A percentile compares a stretch with the other conserved stretches of the same genome.
Conservation (phyloP, 1,139 yeast species). For the Candida anutae region DNA sequence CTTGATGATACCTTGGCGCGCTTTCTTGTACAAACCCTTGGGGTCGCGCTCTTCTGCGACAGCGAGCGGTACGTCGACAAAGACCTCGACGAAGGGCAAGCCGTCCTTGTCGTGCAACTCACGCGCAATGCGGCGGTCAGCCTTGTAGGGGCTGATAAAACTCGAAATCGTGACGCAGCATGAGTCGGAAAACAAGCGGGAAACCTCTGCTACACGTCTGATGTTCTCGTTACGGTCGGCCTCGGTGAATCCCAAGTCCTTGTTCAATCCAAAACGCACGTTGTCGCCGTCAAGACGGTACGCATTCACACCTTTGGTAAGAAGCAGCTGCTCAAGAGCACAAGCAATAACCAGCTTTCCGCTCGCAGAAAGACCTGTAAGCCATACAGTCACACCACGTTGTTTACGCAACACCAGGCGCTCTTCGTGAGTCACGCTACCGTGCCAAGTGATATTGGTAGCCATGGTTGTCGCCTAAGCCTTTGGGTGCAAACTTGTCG, state of each 20-base stretch:
- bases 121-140: constrained; percentile 80
- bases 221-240: constrained; percentile 90
- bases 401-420: constrained; percentile 67
- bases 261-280: constrained; percentile 87
- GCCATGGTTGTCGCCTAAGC: constrained; percentile 47
- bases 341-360: constrained; percentile 95
- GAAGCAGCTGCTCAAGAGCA: constrained; percentile 77
- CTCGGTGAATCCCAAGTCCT: constrained; percentile 89
- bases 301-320: constrained; percentile 59
- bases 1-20: constrained; percentile 88
- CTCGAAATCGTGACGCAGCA: constrained; percentile 81
- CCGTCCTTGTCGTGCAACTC: constrained; percentile 68
- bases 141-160: constrained; percentile 83
- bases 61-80: constrained; percentile 83
- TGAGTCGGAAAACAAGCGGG: constrained; percentile 87
- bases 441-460: constrained; percentile 94
- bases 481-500: too few species aligned
- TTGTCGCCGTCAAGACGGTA: constrained; percentile 95
- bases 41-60: constrained; percentile 97
- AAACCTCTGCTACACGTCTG: constrained; percentile 85
- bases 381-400: constrained; percentile 87
- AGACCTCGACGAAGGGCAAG: constrained; percentile 84
- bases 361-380: constrained; percentile 90
- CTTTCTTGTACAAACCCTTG: constrained; percentile 92
- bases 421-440: constrained; percentile 76